These are phyloP conservation scores for Murraya koenigii DNA, from an alignment of 345 rosid genomes.

Conservation along the genomic window DNA sequence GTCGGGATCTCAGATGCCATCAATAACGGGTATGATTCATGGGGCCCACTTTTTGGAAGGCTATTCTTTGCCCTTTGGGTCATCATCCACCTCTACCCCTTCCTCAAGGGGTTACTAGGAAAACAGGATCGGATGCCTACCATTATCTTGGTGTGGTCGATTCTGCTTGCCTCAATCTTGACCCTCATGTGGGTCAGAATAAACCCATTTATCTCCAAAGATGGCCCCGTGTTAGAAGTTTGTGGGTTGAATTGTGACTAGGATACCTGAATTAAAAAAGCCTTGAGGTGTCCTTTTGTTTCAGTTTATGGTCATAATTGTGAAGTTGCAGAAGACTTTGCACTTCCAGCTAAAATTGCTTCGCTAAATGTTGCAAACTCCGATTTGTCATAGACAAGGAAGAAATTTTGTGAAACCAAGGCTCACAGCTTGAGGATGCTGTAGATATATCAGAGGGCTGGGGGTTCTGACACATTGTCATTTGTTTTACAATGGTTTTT, in stretches of 20 bases:
- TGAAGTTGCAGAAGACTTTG: conserved; percentile 18
- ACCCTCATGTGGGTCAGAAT: conserved; percentile 93
- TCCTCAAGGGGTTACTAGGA: conserved; percentile 97
- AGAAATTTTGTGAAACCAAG: conserved; percentile 23
- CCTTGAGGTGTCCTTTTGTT: not conserved
- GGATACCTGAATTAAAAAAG: conserved; percentile 20
- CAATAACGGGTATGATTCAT: conserved; percentile 94
- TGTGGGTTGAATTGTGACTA: conserved; percentile 93
- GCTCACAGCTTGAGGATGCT: conserved; percentile 21
- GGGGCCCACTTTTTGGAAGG: conserved; percentile 97
- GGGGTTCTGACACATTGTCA: conserved; percentile 34
- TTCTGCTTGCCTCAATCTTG: conserved; percentile 86
- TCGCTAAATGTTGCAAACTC: not conserved
- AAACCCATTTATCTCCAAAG: conserved; percentile 83
- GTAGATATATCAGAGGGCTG: conserved; percentile 40
- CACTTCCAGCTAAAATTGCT: conserved; percentile 10
- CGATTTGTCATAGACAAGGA: conserved; percentile 5
- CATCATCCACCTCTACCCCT: conserved; percentile 87
- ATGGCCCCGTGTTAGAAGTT: conserved; percentile 83
- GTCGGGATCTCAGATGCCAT: conserved; percentile 97
- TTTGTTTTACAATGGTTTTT: conserved; percentile 28
- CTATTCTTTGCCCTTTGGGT: conserved; percentile 95
- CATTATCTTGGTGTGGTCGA: conserved; percentile 91
- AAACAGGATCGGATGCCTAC: conserved; percentile 97
- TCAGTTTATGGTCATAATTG: conserved; percentile 7